Conservation (phyloP, 1,139 yeast genomes). For the Pneumocystis carinii region DNA sequence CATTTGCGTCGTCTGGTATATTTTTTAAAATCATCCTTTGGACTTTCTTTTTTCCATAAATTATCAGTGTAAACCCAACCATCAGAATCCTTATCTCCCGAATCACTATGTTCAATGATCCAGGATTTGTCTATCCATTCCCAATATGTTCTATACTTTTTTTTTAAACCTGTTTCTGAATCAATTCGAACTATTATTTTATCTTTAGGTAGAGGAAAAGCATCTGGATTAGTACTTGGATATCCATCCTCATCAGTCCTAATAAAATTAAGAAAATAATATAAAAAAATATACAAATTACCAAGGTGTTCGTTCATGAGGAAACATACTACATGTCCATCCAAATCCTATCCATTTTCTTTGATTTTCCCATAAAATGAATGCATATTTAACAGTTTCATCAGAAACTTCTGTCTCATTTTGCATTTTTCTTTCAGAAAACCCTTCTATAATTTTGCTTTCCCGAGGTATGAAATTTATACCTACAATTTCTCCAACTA, state of each 20-base stretch:
- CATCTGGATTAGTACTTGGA: conserved; percentile 63
- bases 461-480: conserved; percentile 6
- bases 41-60: conserved; percentile 79
- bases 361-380: conserved; percentile 88
- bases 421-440: neutral
- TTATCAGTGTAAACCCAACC: conserved; percentile 84
- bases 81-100: conserved; percentile 35
- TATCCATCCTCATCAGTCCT: conserved; percentile 78
- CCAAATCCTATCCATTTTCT: conserved; percentile 97
- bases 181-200: conserved; percentile 45
- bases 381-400: conserved; percentile 65
- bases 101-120: conserved; percentile 64
- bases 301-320: conserved; percentile 93
- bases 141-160: neutral
- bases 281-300: neutral
- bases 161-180: neutral
- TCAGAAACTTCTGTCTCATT: neutral
- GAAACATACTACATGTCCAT: conserved; percentile 82
- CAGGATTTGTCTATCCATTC: conserved; percentile 47
- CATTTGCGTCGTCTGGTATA: conserved; percentile 35
- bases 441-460: conserved; percentile 3
- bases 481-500: conserved; percentile 5
- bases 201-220: conserved; percentile 67
- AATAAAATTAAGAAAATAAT: neutral
- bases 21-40: conserved; percentile 71